Evolutionary conservation across 768 basidiomycete genomes (phyloP), one percentile per base, ranked within the genome.

Genomic region (Amanita thiersii): DNA sequence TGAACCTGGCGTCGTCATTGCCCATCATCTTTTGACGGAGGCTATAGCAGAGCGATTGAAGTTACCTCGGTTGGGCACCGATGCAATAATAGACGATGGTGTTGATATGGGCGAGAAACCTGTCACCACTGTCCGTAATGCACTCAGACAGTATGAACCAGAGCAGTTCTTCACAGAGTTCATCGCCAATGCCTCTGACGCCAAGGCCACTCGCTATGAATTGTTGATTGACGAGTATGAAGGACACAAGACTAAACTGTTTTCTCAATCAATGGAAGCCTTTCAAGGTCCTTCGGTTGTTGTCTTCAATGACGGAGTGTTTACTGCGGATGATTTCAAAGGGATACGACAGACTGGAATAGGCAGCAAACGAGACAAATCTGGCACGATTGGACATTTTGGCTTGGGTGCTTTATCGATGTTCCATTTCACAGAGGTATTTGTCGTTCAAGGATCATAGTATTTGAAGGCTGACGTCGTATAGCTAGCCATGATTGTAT

Each of bases 151-250:
- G 15, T 76, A 76, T 37, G 59, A 59, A 4, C 57, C 60, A 5
- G 56, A 59, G 5, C 69, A 75, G 39, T 60, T 72, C 7, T 51
- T 68, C 25, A 63, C 61, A 2, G 75, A 77, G 43, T 74, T 75
- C 47, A 44, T 77, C 4, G 75, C 75, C 1, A 77, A 77, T 43
- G 75, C 75, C 1, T 57, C 58, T 4, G 75, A 77, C 49, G 75
- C 74, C 0, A 53, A 53, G 7, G 75, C 75, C 0, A 63, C 58
- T 2, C 49, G 54, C n/a, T 71, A 76, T 45, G 49, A 55, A 2
- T 48, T 74, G 14, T 44, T 70, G 1, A 39, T 72, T 4, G 69
- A 74, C 43, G 53, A 64, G n/a, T 28, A 36, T 4, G 30, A 29
- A 3, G 36, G 38, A 23, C 30, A 32, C 5, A 25, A 43, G 4